These are phyloP conservation scores for Phytophthora pisi DNA, from an alignment of 352 stramenopile species.

Conservation along the genomic window DNA sequence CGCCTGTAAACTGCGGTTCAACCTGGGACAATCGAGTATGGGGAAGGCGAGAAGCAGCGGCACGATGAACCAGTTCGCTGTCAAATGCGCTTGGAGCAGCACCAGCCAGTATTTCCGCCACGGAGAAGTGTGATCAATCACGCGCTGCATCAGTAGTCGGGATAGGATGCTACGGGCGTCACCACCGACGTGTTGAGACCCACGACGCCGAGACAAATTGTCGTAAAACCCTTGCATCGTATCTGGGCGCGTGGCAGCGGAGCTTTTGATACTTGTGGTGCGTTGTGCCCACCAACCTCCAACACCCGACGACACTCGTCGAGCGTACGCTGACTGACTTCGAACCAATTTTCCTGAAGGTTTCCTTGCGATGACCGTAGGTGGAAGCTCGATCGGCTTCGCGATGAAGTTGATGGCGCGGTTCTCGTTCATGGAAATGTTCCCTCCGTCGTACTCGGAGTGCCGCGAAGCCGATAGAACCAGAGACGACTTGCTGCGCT, in stretches of 20 bases:
- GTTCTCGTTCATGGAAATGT: constrained; percentile 38
- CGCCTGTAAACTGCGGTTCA: constrained; percentile 17
- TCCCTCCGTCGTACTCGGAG: constrained; percentile 29
- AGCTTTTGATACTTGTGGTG: constrained; percentile 8
- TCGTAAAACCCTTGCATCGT: constrained; percentile 49
- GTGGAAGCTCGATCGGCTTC: too few species aligned
- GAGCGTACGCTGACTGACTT: constrained; percentile 56
- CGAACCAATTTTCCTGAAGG: constrained; percentile 30
- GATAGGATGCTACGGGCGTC: constrained; percentile 1
- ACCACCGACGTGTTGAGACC: constrained; percentile 7
- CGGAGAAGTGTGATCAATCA: constrained; percentile 36
- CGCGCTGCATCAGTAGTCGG: constrained; percentile 28
- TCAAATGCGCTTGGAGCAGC: constrained; percentile 42
- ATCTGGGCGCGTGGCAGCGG: not conserved
- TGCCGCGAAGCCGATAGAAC: constrained; percentile 26
- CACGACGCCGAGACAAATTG: constrained; percentile 32
- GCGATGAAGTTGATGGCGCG: constrained; percentile 16
- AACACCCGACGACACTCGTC: constrained; percentile 34
- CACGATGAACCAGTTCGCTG: constrained; percentile 47
- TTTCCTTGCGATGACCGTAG: constrained; percentile 3
- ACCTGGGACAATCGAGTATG: constrained; percentile 25
- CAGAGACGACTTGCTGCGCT: constrained; percentile 37
- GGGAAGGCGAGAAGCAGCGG: constrained; percentile 51
- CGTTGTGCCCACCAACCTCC: constrained; percentile 17
- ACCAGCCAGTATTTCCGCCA: constrained; percentile 53